Evolutionary conservation across 371 early-diverging fungal genomes (phyloP), one percentile per base, ranked within the genome.

Genomic region (Sporodiniella umbellata): DNA sequence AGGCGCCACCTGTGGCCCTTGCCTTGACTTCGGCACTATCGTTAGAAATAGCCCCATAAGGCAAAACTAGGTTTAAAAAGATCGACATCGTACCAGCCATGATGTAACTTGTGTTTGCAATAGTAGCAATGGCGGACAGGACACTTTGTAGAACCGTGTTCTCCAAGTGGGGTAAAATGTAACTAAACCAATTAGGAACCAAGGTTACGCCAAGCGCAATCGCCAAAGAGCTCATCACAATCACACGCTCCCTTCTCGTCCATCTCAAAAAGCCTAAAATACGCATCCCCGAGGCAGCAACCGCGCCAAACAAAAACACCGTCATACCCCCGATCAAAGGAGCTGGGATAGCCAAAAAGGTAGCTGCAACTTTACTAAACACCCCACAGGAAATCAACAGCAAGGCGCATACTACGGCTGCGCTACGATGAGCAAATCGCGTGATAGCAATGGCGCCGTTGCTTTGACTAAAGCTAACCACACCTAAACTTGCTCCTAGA

Each of bases 221-320:
- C 15, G 70, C 64, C 5, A 73, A 33, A 1, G 73, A 63, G 8
- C 62, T 60, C n/a, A 77, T 74, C 40, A 78, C 74, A 51, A 83
- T 72, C 37, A 83, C 72, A 24, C 84, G 77, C 48, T 83, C 81
- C 17, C 84, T 75, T n/a, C 84, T 70, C 8, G 80, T 78, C 83
- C 83, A 83, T 3, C 71, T 61, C 30, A 81, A 33, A 56, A 75
- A 78, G 11, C 79, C 70, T 6, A 83, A 54, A 23, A 83, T 83
- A 47, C 82, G 75, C 21, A 83, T 67, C 38, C 83, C 83, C 4
- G 83, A 78, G 5, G 78, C 73, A 8, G 74, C 75, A 0, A 83
- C 83, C n/a, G 69, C 77, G 3, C 80, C 62, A 55, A 83, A 83
- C 21, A 83, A 43, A 39, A 80, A 83, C 0, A 78, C 72, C 1